Conservation (phyloP, 2,329 filamentous ascomycete species). For the Lasiodiplodia gonubiensis region DNA sequence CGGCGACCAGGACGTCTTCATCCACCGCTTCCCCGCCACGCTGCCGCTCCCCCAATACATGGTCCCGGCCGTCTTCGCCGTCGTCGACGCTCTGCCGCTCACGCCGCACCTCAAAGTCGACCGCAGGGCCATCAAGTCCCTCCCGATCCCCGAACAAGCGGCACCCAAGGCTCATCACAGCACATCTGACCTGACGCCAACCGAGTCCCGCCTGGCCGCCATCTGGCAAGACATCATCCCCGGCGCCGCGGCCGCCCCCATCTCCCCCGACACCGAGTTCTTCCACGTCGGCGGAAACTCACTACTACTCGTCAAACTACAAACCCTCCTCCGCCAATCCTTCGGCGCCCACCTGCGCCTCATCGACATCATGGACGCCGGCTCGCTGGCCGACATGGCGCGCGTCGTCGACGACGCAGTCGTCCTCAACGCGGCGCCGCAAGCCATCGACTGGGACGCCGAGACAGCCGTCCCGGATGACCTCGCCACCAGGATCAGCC, state of each 20-base stretch:
- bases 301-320: slow-evolving; percentile 20
- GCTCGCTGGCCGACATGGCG: background rate
- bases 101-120: background rate
- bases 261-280: slow-evolving; percentile 12
- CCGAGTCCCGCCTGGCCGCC: background rate
- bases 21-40: too few species aligned
- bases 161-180: too few species aligned
- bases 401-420: background rate
- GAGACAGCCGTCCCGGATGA: background rate
- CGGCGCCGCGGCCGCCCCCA: background rate
- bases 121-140: background rate
- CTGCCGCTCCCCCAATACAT: too few species aligned
- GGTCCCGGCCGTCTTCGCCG: too few species aligned
- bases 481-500: background rate
- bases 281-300: slow-evolving; percentile 28
- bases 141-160: too few species aligned
- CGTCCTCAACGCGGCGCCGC: background rate
- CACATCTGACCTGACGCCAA: too few species aligned
- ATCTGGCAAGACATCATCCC: slow-evolving; percentile 20
- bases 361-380: background rate
- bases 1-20: too few species aligned
- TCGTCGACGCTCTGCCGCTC: too few species aligned
- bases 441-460: background rate
- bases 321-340: background rate
- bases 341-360: background rate